These are phyloP conservation scores for Aeschynomene evenia DNA, from an alignment of 306 rosid genomes.

Conservation along the genomic window DNA sequence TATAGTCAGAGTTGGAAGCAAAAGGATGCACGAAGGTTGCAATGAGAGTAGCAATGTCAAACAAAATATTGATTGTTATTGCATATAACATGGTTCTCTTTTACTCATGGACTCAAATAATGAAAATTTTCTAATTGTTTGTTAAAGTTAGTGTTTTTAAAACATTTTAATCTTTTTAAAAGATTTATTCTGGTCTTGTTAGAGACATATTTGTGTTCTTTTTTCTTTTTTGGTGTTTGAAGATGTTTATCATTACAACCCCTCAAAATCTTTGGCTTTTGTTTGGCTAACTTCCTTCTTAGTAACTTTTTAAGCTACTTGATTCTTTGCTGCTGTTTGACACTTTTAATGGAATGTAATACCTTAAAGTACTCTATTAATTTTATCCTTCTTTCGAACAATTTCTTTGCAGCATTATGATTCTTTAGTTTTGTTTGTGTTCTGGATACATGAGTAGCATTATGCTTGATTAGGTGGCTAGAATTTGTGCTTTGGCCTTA, in stretches of 20 bases:
- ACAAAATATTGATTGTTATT: not conserved
- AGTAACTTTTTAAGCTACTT: not conserved
- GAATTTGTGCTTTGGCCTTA: not conserved
- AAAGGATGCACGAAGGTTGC: not conserved
- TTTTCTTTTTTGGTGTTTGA: not conserved
- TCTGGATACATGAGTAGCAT: not conserved
- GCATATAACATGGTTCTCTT: not conserved
- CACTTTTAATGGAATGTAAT: not conserved
- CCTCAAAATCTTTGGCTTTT: not conserved
- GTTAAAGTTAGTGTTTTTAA: not conserved
- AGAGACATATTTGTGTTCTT: not conserved
- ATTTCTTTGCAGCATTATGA: not conserved
- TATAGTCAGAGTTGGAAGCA: not conserved
- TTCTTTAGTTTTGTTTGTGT: not conserved
- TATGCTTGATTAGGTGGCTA: not conserved
- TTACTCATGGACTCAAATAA: not conserved
- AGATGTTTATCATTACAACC: not conserved
- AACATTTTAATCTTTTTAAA: not conserved
- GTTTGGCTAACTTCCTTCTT: not conserved
- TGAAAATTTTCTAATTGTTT: not conserved
- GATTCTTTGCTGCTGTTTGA: not conserved
- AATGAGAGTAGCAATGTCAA: not conserved
- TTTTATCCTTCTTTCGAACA: not conserved
- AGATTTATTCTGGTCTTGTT: not conserved
- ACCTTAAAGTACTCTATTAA: not conserved